A percentile compares a stretch with the other conserved stretches of the same genome.
Conservation (phyloP, 2,329 filamentous ascomycete species). For the Aspergillus chevalieri region DNA sequence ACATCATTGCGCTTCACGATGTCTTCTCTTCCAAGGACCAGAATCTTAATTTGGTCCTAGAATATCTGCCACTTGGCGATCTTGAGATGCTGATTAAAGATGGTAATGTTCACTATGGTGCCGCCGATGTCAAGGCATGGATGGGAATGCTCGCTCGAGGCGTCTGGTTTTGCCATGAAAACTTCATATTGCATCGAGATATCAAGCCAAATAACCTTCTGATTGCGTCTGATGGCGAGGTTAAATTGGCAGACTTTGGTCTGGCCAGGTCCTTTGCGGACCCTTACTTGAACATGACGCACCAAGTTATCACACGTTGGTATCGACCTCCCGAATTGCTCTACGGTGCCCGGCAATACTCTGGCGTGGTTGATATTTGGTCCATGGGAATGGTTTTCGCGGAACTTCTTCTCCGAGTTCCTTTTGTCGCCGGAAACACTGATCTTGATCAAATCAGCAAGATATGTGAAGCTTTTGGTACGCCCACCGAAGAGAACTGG, state of each 20-base stretch:
- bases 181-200: constrained; percentile 87
- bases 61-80: constrained; percentile 89
- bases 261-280: constrained; percentile 85
- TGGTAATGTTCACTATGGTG: constrained; percentile 72
- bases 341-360: constrained; percentile 84
- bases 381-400: constrained; percentile 88
- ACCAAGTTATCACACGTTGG: constrained; percentile 93
- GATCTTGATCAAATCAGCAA: constrained; percentile 81
- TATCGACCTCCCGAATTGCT: constrained; percentile 92
- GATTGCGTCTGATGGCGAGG: constrained; percentile 83
- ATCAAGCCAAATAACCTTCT: constrained; percentile 99
- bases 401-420: constrained; percentile 75
- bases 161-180: constrained; percentile 95
- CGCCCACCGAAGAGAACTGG: constrained; percentile 91
- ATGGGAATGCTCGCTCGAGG: constrained; percentile 94
- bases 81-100: constrained; percentile 92
- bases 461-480: constrained; percentile 80
- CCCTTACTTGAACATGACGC: constrained; percentile 81
- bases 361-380: constrained; percentile 89
- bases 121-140: constrained; percentile 93
- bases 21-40: constrained; percentile 96
- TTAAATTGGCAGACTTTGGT: constrained; percentile 97
- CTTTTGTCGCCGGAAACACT: constrained; percentile 75
- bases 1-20: constrained; percentile 86
- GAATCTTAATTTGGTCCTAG: constrained; percentile 91